phyloP scores from a whole-genome alignment of 345 rosid species.

The Camelina sativa region DNA sequence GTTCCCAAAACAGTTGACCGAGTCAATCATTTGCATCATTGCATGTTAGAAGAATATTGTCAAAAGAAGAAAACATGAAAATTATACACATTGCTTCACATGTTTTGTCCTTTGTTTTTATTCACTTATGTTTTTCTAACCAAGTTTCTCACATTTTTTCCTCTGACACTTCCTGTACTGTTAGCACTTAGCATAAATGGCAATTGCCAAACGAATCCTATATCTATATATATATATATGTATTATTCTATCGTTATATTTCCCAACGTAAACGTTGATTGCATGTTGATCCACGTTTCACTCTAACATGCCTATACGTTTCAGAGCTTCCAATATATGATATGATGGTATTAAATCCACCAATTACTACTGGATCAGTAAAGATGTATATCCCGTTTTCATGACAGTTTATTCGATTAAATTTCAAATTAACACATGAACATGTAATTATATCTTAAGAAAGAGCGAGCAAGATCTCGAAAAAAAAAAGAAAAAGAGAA shows the following conservation, averaged over 20 bases:
- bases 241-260: background rate
- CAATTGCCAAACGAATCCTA: background rate
- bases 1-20: slow-evolving; percentile 9
- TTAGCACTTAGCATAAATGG: background rate
- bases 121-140: slow-evolving; percentile 20
- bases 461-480: background rate
- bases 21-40: slow-evolving; percentile 17
- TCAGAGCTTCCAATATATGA: background rate
- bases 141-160: slow-evolving; percentile 26
- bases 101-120: slow-evolving; percentile 22
- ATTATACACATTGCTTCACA: slow-evolving; percentile 29
- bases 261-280: slow-evolving; percentile 27
- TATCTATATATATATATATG: no score
- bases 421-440: slow-evolving; percentile 21
- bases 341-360: background rate
- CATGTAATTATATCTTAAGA: background rate
- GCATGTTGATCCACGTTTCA: slow-evolving; percentile 30
- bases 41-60: slow-evolving; percentile 1
- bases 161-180: slow-evolving; percentile 11
- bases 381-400: background rate
- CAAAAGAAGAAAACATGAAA: background rate
- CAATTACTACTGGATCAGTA: background rate
- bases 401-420: slow-evolving; percentile 15
- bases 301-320: slow-evolving; percentile 1
- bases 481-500: background rate